A percentile compares a stretch with the other conserved stretches of the same genome.
phyloP scores from a whole-genome alignment of 768 basidiomycete species.

The Boletus bicolor region DNA sequence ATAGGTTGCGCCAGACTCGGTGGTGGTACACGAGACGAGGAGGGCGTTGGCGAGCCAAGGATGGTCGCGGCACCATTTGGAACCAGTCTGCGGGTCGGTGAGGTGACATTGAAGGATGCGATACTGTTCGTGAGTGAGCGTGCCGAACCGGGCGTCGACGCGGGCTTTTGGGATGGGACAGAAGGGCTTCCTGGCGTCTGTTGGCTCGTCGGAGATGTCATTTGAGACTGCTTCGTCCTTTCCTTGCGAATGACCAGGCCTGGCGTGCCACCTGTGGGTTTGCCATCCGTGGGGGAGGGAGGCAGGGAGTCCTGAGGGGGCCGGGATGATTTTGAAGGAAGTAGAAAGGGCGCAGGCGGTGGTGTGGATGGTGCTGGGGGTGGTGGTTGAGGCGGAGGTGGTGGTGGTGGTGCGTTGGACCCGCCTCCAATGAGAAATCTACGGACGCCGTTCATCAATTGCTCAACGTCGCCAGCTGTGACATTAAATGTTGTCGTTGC shows the following conservation, averaged over 20 bases:
- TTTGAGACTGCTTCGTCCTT: constrained; percentile 33
- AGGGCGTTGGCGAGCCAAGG: constrained; percentile 37
- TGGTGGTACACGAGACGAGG: constrained; percentile 36
- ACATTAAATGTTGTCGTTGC: constrained; percentile 22
- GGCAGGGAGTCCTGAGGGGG: constrained; percentile 42
- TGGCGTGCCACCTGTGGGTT: constrained; percentile 20
- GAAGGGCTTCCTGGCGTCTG: constrained; percentile 27
- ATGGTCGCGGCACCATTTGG: constrained; percentile 12
- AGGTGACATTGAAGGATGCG: constrained; percentile 22
- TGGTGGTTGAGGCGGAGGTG: constrained; percentile 11
- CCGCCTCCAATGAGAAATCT: constrained; percentile 53
- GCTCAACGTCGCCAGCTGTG: constrained; percentile 16
- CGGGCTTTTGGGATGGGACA: constrained; percentile 25
- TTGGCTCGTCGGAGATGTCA: constrained; percentile 21
- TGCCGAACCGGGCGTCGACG: constrained; percentile 17
- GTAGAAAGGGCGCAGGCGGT: constrained; percentile 17
- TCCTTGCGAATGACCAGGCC: constrained; percentile 55
- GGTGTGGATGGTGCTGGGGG: constrained; percentile 26
- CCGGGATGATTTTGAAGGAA: constrained; percentile 39
- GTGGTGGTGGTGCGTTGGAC: constrained; percentile 32
- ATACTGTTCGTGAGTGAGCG: constrained; percentile 26
- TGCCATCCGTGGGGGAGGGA: constrained; percentile 26
- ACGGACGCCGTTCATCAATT: constrained; percentile 68
- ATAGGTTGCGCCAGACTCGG: constrained; percentile 33
- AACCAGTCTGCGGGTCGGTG: constrained; percentile 18